Conservation (phyloP, 148 eudicot genomes). For the Cornus suecica region DNA sequence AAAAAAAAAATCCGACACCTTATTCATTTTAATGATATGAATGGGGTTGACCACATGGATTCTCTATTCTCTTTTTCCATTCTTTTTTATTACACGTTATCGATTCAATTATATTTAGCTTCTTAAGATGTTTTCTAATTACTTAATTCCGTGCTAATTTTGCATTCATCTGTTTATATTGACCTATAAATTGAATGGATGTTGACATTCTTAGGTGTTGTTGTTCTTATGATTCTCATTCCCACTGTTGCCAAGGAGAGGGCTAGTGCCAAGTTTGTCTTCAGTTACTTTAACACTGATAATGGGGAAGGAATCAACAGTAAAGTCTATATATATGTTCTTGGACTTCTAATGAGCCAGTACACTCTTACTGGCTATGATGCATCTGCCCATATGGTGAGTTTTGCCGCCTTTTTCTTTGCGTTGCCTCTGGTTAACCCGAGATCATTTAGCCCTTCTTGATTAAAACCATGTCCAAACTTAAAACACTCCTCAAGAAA, state of each 20-base stretch:
- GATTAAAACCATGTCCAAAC: background rate
- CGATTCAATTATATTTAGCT: no score
- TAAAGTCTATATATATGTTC: conserved; percentile 69
- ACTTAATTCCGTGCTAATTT: no score
- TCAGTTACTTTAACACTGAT: conserved; percentile 84
- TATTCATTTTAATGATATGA: background rate
- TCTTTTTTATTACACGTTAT: no score
- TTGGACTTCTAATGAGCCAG: conserved; percentile 96
- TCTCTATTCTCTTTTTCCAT: no score
- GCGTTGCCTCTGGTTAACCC: background rate
- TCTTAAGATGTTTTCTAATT: no score
- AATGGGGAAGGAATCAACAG: conserved; percentile 63
- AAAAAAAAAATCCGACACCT: background rate
- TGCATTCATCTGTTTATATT: no score
- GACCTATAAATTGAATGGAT: background rate
- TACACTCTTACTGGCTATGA: conserved; percentile 87
- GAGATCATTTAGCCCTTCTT: no score
- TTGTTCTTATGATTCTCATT: conserved; percentile 81
- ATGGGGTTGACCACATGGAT: no score
- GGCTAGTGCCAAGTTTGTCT: conserved; percentile 82
- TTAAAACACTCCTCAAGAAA: background rate
- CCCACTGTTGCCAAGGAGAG: conserved; percentile 76
- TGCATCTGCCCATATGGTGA: conserved; percentile 98
- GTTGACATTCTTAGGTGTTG: conserved; percentile 59
- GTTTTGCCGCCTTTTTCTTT: conserved; percentile 13